Conservation (phyloP, 2,329 filamentous ascomycete species). For the Pseudogymnoascus sp. region DNA sequence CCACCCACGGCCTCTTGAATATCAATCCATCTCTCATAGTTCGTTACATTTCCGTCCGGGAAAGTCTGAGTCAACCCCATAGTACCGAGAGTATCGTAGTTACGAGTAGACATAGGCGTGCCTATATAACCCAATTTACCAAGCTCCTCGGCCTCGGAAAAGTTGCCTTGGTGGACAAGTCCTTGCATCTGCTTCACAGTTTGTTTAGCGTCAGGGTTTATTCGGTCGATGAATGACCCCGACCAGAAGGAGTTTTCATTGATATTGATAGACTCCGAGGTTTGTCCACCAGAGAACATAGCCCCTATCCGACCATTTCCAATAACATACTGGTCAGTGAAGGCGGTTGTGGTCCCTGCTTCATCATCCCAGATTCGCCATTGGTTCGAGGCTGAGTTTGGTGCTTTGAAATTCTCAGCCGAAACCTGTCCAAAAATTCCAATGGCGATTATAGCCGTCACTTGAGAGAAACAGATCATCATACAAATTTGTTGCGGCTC, state of each 20-base stretch:
- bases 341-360: constrained; percentile 30
- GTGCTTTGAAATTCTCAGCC: neutral
- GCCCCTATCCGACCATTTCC: constrained; percentile 35
- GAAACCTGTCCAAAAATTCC: neutral
- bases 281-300: constrained; percentile 35
- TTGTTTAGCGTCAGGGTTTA: constrained; percentile 28
- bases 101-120: constrained; percentile 31
- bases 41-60: constrained; percentile 18
- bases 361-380: neutral
- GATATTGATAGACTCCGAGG: constrained; percentile 34
- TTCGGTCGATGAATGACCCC: constrained; percentile 33
- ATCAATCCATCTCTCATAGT: constrained; percentile 19
- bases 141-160: constrained; percentile 29
- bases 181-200: constrained; percentile 31
- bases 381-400: neutral
- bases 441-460: neutral
- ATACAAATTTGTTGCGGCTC: neutral
- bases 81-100: constrained; percentile 30
- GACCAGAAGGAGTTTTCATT: constrained; percentile 41
- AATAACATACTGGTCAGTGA: constrained; percentile 25
- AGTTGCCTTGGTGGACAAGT: constrained; percentile 30
- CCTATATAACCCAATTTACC: constrained; percentile 30
- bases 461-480: neutral
- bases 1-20: constrained; percentile 13
- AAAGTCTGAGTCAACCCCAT: constrained; percentile 25